Evolutionary conservation across 306 rosid species (phyloP).

Genomic region (Sesbania bispinosa): DNA sequence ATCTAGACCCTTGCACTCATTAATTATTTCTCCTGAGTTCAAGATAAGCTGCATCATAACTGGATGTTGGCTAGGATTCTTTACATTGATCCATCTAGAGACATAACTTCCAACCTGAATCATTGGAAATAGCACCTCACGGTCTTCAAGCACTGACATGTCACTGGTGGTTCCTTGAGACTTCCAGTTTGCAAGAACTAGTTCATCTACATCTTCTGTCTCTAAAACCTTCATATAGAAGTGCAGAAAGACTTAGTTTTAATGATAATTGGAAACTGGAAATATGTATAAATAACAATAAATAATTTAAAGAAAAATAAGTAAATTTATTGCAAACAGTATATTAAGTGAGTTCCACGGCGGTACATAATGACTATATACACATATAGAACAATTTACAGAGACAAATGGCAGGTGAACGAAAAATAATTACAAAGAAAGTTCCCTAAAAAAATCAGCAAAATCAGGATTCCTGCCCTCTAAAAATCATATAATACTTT

Average conservation of each 20-base stretch:
- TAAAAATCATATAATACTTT: conserved; percentile 2
- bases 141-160: conserved; percentile 74
- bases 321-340: not conserved
- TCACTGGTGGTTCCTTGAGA: conserved; percentile 56
- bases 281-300: not conserved
- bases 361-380: not conserved
- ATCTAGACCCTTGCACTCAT: conserved; percentile 55
- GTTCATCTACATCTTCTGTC: conserved; percentile 56
- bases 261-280: not conserved
- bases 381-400: not conserved
- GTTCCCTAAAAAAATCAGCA: not conserved
- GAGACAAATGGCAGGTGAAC: not conserved
- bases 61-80: conserved; percentile 79
- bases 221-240: conserved; percentile 44
- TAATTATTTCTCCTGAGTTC: conserved; percentile 73
- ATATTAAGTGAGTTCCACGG: not conserved
- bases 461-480: not conserved
- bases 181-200: conserved; percentile 82
- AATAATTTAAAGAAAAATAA: not conserved
- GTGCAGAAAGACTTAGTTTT: conserved; percentile 24
- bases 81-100: conserved; percentile 71
- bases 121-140: conserved; percentile 62
- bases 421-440: not conserved
- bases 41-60: conserved; percentile 85
- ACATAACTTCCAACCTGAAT: conserved; percentile 76